Evolutionary conservation across 179 eudicot genomes (phyloP), one percentile per base, ranked within the genome.

Genomic region (Silene coronaria): DNA sequence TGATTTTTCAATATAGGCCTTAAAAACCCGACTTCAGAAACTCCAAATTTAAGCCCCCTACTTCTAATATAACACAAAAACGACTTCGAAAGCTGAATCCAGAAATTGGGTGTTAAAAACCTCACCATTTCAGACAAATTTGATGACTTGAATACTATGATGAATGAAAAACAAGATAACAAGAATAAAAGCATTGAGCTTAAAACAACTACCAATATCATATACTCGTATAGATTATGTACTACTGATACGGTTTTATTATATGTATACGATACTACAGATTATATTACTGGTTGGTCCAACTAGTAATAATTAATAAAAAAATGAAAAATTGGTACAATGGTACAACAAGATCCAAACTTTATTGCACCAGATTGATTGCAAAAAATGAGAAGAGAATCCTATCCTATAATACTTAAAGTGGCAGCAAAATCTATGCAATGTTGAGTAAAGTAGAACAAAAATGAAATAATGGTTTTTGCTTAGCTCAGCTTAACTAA

Each of bases 81-180:
- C 14, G 76, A 76, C 30, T 48, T 68, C 6, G 77, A 78, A 10
- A 82, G n/a, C 24, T 78, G 77, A 77, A 78, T 57, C 77, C 82
- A 78, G 19, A 81, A 77, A 45, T 53, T 67, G 55, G 79, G 79
- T 51, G 67, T 65, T 4, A 80, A 67, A 34, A 85, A 45, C n/a
- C 79, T 81, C 79, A 42, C 57, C 72, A 78, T 73, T 75, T 71
- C 76, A 71, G 65, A 66, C 45, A 77, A 78, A 27, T 76, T 69
- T 67, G 80, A 77, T 76, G 83, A 84, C 38, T 85, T 86, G 67
- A 86, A 77, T 38, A 89, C 78, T n/a, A 89, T 73, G 72, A 91
- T 75, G 86, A 89, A 85, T 65, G 89, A 87, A 67, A 87, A 79
- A 81, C 88, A 91, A 64, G 85, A 86, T 9, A 89, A 74, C 78